Base-by-base conservation (phyloP, 345 rosid species). In the Hypericum perforatum region DNA sequence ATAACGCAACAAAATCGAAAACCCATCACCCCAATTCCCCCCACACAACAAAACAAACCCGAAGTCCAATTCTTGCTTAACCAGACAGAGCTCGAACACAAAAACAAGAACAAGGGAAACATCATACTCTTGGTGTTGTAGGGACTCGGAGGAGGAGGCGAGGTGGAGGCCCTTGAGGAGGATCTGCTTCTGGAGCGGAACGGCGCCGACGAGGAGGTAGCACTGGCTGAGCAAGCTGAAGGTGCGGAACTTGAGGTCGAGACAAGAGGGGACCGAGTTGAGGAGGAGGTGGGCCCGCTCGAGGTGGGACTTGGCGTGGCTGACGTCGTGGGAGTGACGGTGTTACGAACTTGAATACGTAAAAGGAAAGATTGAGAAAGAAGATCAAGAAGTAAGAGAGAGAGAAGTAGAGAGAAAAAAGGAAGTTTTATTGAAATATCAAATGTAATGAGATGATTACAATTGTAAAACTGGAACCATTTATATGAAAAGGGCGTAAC, bases 151-250 rank as follows among this genome's bases (percentile, higher is more conserved):
- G 9, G 90, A 69, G 40, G 83, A 61, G 10, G 73, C 54, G 41
- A 85, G 86, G 15, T 85, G 78, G 14, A 92, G 85, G 45, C 91
- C 98, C 65, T 82, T 90, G 59, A 54, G 64, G 36, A 92, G 78
- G 48, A 84, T 80, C 57, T 80, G 79, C 49, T 88, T 90, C 68
- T 85, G 95, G n/a, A 86, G 82, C 65, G 86, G 73, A 54, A 85
- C 76, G 5, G 91, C 78, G 11, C 86, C 98, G 9, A 88, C 77
- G 46, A 92, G 84, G 63, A 88, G 97, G 63, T 85, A 92, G 54
- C 86, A 88, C 53, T 85, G 97, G 70, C 97, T 92, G 58, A 92
- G 80, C 60, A 88, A 68, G 64, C 94, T 78, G 70, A 58, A 92
- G 47, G 94, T 74, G 10, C 74, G 77, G 75, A 80, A 92, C 64